These are phyloP conservation scores for Microdochium bolleyi DNA, from an alignment of 2,329 filamentous ascomycete species.

Conservation along the genomic window DNA sequence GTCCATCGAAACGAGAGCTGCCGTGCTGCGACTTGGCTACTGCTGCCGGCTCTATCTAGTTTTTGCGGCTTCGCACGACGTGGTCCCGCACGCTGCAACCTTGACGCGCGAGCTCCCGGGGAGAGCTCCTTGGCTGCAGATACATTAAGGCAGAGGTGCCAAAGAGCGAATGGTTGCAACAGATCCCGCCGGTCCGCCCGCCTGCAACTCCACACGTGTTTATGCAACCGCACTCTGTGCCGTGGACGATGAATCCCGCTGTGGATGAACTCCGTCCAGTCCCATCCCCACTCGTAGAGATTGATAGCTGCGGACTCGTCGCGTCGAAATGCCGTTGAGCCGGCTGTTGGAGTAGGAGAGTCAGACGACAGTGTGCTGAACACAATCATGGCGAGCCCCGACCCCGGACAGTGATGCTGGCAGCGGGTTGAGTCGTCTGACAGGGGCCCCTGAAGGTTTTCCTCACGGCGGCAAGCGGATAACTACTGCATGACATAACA, in stretches of 20 bases:
- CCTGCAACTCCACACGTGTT: neutral
- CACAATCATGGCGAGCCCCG: too few relatives aligned
- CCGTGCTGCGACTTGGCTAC: neutral
- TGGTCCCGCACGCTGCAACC: neutral
- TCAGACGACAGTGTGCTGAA: neutral
- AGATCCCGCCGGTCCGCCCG: neutral
- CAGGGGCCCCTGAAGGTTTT: too few relatives aligned
- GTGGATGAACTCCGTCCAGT: neutral
- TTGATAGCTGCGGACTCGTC: neutral
- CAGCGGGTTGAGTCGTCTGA: too few relatives aligned
- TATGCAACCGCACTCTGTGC: neutral
- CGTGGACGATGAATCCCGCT: neutral
- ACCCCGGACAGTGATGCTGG: too few relatives aligned
- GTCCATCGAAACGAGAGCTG: neutral
- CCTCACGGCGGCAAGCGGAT: too few relatives aligned
- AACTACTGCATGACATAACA: too few relatives aligned
- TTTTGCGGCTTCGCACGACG: neutral
- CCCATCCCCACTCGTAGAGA: neutral
- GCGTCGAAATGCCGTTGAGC: neutral
- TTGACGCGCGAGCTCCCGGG: neutral
- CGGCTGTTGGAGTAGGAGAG: neutral
- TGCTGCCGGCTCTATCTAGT: neutral
- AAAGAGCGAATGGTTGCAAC: neutral
- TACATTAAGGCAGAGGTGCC: neutral
- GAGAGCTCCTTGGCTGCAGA: neutral